Conservation (phyloP, 495 filamentous ascomycete genomes). For the Daldinia vernicosa region DNA sequence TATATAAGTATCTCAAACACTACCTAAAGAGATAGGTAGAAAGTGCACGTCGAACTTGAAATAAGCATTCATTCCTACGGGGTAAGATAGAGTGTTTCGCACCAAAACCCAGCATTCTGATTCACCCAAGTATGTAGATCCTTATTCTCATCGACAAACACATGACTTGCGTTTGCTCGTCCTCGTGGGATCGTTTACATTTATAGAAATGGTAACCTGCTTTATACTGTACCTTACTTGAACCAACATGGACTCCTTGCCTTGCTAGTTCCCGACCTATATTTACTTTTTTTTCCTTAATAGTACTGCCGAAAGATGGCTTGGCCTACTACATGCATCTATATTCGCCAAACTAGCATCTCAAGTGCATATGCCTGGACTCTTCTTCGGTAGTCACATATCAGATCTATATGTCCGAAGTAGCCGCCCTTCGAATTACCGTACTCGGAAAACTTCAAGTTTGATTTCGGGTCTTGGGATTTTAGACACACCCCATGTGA, state of each 20-base stretch:
- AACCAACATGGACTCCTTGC: not conserved
- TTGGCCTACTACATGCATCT: slow-evolving; percentile 4
- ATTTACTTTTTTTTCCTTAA: slow-evolving; percentile 16
- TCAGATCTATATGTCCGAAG: slow-evolving; percentile 12
- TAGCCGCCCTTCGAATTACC: slow-evolving; percentile 18
- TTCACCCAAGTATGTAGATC: slow-evolving; percentile 14
- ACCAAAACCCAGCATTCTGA: not conserved
- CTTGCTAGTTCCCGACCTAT: not conserved
- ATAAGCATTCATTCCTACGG: not conserved
- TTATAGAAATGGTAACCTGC: slow-evolving; percentile 16
- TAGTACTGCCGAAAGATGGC: slow-evolving; percentile 11
- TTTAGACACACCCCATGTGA: not conserved
- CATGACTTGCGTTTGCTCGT: slow-evolving; percentile 18
- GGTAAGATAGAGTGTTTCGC: not conserved
- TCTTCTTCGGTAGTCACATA: slow-evolving; percentile 6
- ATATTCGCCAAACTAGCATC: not conserved
- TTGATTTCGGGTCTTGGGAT: not conserved
- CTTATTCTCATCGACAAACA: slow-evolving; percentile 30
- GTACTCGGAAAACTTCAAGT: slow-evolving; percentile 8
- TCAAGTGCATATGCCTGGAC: slow-evolving; percentile 10
- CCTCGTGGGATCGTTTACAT: not conserved
- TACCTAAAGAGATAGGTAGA: not conserved
- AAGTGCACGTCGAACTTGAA: not conserved
- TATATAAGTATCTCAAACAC: not conserved
- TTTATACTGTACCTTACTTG: not conserved